Conservation (phyloP, 129 eudicot genomes). For the Chrysanthemum makinoi region DNA sequence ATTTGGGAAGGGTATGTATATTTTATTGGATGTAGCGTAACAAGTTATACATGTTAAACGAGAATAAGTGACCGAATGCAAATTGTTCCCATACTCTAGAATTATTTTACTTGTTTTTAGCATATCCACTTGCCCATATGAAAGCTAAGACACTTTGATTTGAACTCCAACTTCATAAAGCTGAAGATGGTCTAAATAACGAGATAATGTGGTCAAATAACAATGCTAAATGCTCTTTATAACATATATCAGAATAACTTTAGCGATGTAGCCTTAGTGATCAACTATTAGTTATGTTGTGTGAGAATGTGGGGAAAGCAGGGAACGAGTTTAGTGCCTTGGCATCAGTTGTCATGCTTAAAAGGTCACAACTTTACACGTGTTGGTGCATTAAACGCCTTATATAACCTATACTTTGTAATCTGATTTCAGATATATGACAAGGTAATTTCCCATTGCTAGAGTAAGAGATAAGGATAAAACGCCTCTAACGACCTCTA, state of each 20-base stretch:
- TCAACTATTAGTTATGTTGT: too few relatives aligned
- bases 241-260: neutral
- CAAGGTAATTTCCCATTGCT: too few relatives aligned
- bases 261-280: neutral
- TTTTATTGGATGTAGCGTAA: neutral
- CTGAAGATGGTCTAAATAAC: neutral
- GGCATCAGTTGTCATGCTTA: too few relatives aligned
- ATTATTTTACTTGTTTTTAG: slow-evolving; percentile 1
- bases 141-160: neutral
- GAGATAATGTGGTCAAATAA: neutral
- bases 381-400: too few relatives aligned
- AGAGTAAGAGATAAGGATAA: too few relatives aligned
- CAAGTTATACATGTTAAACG: slow-evolving; percentile 2
- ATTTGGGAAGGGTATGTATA: neutral
- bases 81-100: neutral
- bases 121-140: neutral
- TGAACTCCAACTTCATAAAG: neutral
- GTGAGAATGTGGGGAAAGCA: too few relatives aligned
- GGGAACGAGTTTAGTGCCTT: too few relatives aligned
- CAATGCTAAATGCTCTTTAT: slow-evolving; percentile 3
- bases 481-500: too few relatives aligned
- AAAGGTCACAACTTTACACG: too few relatives aligned
- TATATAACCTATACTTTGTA: too few relatives aligned
- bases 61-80: neutral
- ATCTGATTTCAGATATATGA: too few relatives aligned